Evolutionary conservation across 495 filamentous ascomycete species (phyloP).

Genomic region (Pyronema omphalodes): DNA sequence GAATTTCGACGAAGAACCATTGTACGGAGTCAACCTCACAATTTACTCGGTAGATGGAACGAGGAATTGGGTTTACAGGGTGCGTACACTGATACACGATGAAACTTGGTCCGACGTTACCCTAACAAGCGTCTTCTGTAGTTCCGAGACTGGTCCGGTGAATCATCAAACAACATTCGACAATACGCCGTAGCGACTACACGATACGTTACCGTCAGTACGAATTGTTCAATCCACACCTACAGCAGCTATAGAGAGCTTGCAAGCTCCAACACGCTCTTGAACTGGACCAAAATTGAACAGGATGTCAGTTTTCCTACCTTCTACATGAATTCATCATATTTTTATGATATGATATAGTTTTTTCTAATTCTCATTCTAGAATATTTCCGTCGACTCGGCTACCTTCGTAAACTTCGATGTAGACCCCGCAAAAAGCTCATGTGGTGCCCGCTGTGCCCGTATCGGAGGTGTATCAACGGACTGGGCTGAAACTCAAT

Average conservation of each 20-base stretch:
- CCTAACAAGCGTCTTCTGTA: neutral
- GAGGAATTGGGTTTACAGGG: neutral
- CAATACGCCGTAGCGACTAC: neutral
- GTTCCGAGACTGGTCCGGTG: neutral
- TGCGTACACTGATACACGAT: neutral
- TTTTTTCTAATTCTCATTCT: no score
- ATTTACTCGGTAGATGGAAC: neutral
- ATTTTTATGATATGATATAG: no score
- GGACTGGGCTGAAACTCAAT: neutral
- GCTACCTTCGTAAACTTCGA: constrained; percentile 2
- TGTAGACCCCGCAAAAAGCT: neutral
- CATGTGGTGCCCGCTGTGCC: neutral
- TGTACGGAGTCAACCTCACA: neutral
- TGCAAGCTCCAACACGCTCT: neutral
- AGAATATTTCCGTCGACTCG: neutral
- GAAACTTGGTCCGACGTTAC: no score
- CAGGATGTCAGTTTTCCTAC: neutral
- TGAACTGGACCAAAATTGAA: neutral
- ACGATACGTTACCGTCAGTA: neutral
- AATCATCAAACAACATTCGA: neutral
- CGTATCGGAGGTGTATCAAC: neutral
- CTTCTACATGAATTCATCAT: no score
- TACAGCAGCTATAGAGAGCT: neutral
- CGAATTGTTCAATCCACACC: neutral
- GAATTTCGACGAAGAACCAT: no score